Evolutionary conservation across 2,329 filamentous ascomycete species (phyloP), one percentile per base, ranked within the genome.

Genomic region (Fusarium subtropicale): DNA sequence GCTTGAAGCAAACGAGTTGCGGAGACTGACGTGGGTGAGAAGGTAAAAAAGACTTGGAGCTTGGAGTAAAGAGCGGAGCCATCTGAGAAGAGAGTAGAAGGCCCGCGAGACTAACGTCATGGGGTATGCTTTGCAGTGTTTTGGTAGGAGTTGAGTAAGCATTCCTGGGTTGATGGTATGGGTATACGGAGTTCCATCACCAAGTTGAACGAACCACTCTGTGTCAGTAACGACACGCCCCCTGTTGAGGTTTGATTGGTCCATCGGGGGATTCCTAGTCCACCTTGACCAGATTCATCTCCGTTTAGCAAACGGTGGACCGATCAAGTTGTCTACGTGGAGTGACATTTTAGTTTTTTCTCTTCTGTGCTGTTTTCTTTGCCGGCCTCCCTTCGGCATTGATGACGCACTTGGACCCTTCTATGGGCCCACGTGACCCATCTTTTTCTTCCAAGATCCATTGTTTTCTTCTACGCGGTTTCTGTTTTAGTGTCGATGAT

Each of bases 21-120:
- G 66, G 66, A 67, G 64, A 53, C 64, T 67, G 58, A 58, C 64
- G 64, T 67, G 64, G 57, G 63, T 63, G 56, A 66, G 57, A 47
- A 56, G 44, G 54, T 60, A 62, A 46, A 62, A 61, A 62, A 56
- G 38, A 50, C 51, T 57, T 67, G 63, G 63, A 67, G 57, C 51
- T 57, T 67, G 63, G 63, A 67, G 57, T 50, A 52, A 63, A 38
- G 56, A 61, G 47, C 64, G 64, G 64, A 66, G 62, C 56, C 20
- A 50, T 16, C 62, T 54, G 30, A 41, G 47, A 50, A 46, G 47
- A 45, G 39, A 22, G 20, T 47, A 68, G 64, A 68, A 68, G 59
- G 59, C 47, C 59, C 62, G 66, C 16, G 33, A 45, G 56, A 62
- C 47, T 67, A 66, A 69, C 66, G 56, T 69, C 66, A 69, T 66